phyloP scores from a whole-genome alignment of 179 eudicot species.

The Beta macrorhiza region DNA sequence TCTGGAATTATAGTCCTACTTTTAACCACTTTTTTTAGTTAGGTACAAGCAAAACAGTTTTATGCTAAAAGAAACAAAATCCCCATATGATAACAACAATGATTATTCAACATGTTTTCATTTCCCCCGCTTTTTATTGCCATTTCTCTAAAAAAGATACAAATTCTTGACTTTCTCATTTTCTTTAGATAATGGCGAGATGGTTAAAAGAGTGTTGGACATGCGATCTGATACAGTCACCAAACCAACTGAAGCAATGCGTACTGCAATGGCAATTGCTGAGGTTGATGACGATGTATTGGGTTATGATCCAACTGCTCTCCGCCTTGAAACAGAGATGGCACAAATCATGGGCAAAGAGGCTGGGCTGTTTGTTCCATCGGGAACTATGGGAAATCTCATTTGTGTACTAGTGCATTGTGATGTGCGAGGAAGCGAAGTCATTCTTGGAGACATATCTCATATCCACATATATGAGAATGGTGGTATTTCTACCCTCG shows the following conservation, averaged over 20 bases:
- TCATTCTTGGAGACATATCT: constrained; percentile 75
- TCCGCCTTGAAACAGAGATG: constrained; percentile 70
- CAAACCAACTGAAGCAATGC: constrained; percentile 83
- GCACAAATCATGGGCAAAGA: constrained; percentile 81
- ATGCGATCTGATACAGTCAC: constrained; percentile 94
- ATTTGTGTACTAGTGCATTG: constrained; percentile 89
- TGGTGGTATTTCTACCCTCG: constrained; percentile 92
- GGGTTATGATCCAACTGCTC: constrained; percentile 78
- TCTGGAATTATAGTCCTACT: no score
- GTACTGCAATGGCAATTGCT: constrained; percentile 84
- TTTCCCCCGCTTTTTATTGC: neutral
- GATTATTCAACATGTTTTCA: neutral
- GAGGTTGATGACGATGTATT: constrained; percentile 93
- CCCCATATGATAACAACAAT: neutral
- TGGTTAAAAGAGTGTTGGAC: constrained; percentile 65
- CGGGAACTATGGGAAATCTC: constrained; percentile 96
- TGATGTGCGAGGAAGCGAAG: constrained; percentile 86
- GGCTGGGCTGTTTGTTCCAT: constrained; percentile 87
- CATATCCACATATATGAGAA: constrained; percentile 89
- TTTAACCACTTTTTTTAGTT: no score
- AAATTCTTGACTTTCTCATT: neutral
- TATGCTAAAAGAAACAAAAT: neutral
- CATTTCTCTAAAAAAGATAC: neutral
- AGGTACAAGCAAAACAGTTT: neutral
- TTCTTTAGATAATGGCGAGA: constrained; percentile 32